Base-by-base conservation (phyloP, 306 rosid genomes). In the Vigna radiata region DNA sequence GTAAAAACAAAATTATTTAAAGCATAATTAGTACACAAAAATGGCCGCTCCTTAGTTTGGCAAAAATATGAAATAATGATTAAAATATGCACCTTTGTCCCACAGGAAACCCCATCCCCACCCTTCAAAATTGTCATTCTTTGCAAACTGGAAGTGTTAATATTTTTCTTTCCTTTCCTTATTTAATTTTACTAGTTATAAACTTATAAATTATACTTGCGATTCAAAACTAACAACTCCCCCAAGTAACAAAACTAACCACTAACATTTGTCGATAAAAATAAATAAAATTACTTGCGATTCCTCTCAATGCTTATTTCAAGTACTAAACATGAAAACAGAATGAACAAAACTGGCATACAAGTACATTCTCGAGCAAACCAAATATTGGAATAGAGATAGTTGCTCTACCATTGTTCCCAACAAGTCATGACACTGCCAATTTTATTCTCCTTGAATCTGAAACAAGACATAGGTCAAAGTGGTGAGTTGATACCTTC, bases 401-500 rank as follows among this genome's bases (percentile, higher is more conserved):
- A 70, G 13, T 59, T 63, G 70, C 43, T 44, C 50, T 9, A 43
- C 54, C 54, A 31, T 61, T 21, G 52, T 61, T 61, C 65, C 83
- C 58, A 82, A 61, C 58, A 82, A 61, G 69, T 8, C 41, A 72
- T 18, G 27, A 7, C 49, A 71, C 65, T 70, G 44, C 53, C 46
- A 33, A 7, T 72, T 77, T 21, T 55, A 82, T 70, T 69, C 39
- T 37, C 37, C 62, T 21, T 27, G 55, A 1, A 55, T 52, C 18
- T 33, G 41, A 77, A 72, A 82, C 63, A 64, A 12, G 33, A 37
- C 49, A 29, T 29, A 56, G 29, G 75, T 55, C 52, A 77, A 66
- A 84, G 36, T 29, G 75, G 33, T 49, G 27, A 48, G 76, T 53
- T 75, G 69, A 65, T 88, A 93, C 99, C 99, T 87, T 93, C 98